Base-by-base conservation (phyloP, 768 basidiomycete species). In the Boletus eberwhitei region DNA sequence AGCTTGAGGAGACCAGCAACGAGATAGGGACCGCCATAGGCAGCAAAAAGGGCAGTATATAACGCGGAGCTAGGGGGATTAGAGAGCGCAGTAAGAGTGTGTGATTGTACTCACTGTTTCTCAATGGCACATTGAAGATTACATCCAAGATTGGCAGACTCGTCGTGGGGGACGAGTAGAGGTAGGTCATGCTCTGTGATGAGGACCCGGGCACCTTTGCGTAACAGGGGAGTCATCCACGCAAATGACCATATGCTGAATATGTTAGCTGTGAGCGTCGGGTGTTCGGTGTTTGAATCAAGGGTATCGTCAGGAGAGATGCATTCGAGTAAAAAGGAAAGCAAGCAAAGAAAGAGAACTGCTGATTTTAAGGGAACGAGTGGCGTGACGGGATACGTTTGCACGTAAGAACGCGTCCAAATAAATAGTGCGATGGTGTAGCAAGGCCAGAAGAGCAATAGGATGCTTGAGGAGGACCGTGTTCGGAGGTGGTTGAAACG, bases 121-220 rank as follows among this genome's bases (percentile, higher is more conserved):
- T 83, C 61, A 74, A 93, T 77, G 3, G 89, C 80, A 0, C 61
- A 65, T 49, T 85, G 75, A 19, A 97, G 78, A 17, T 77, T 75
- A 9, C 74, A 59, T 13, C 87, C 87, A 0, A 97, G 80, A 22
- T 81, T 80, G 22, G 78, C 77, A 0, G 92, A 85, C 60, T 87
- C 83, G 63, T 97, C 91, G 9, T 72, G 64, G 0, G 84, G 74
- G 22, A 83, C 74, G 24, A 97, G 75, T 1, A 84, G 79, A 38
- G 93, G 93, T 22, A 98, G 79, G 64, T 98, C 96, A 26, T 87
- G 80, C 67, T 96, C 93, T 1, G 87, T 88, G 53, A 98, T 85
- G 66, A 80, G 84, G 49, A 81, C 71, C 5, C 71, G 67, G 0
- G 79, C 77, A 31, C 89, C 89, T 63, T 85, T 86, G 60, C 75